Evolutionary conservation across 805 yeast species (phyloP).

Genomic region (Ogataea glucozyma): DNA sequence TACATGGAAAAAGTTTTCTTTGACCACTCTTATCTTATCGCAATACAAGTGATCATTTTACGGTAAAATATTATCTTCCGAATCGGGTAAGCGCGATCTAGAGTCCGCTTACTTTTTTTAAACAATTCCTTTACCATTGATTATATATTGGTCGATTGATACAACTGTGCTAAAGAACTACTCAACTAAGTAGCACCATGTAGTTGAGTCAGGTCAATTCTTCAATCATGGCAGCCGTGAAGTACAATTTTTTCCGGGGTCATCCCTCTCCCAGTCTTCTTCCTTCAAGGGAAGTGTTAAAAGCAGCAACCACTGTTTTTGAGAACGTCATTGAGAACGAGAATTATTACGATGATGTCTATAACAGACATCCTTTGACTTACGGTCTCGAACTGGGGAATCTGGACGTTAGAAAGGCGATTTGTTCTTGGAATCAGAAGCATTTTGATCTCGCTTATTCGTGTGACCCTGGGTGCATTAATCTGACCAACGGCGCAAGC

Average conservation of each 20-base stretch:
- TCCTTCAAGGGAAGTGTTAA: conserved; percentile 55
- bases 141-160: too few relatives aligned
- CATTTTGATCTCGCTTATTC: conserved; percentile 36
- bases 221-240: conserved; percentile 3
- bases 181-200: too few relatives aligned
- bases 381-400: conserved; percentile 84
- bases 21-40: too few relatives aligned
- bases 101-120: too few relatives aligned
- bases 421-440: conserved; percentile 54
- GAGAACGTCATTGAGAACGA: conserved; percentile 38
- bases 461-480: conserved; percentile 52
- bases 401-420: conserved; percentile 52
- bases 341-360: conserved; percentile 44
- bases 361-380: conserved; percentile 61
- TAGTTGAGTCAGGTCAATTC: not conserved
- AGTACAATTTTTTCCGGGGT: conserved; percentile 68
- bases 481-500: conserved; percentile 80
- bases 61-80: too few relatives aligned
- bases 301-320: conserved; percentile 55
- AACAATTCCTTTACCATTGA: too few relatives aligned
- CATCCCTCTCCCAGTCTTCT: conserved; percentile 66
- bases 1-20: too few relatives aligned
- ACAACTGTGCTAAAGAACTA: too few relatives aligned
- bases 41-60: too few relatives aligned
- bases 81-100: too few relatives aligned